phyloP scores from a whole-genome alignment of 805 yeast genomes.

The Saccharomyces mikatae region DNA sequence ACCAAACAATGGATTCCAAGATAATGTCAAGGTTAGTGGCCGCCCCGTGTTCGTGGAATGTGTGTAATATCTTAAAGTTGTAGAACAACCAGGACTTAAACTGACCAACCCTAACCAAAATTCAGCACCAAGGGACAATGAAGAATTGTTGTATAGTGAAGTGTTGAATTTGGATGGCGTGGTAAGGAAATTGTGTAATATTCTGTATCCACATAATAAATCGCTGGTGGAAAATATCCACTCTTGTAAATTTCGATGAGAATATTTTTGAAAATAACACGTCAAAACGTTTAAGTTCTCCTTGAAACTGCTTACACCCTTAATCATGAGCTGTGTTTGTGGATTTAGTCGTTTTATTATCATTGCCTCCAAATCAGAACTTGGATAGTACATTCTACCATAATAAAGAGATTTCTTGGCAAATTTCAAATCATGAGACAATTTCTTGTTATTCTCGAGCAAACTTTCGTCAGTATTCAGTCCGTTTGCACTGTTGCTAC shows the following conservation, averaged over 20 bases:
- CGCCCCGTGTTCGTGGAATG: constrained; percentile 80
- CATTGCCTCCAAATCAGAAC: constrained; percentile 83
- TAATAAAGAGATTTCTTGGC: constrained; percentile 46
- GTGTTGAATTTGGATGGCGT: constrained; percentile 34
- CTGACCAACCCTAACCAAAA: constrained; percentile 78
- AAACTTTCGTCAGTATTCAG: background rate
- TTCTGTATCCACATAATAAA: constrained; percentile 70
- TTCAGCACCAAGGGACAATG: constrained; percentile 73
- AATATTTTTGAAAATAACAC: constrained; percentile 61
- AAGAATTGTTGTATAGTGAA: constrained; percentile 50
- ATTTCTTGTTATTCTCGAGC: background rate
- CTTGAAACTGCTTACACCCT: constrained; percentile 64
- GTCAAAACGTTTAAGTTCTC: constrained; percentile 50
- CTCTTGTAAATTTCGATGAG: constrained; percentile 59
- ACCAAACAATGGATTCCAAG: constrained; percentile 85
- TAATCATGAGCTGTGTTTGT: constrained; percentile 56
- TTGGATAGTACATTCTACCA: constrained; percentile 85
- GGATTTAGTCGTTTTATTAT: constrained; percentile 53
- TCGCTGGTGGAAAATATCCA: constrained; percentile 77
- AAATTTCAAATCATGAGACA: constrained; percentile 11
- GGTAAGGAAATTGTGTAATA: constrained; percentile 54
- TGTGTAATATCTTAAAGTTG: constrained; percentile 78
- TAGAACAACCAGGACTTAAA: constrained; percentile 83
- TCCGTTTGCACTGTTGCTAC: background rate
- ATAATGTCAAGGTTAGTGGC: constrained; percentile 80